Conservation (phyloP, 306 rosid species). For the cucumber (Cucumis sativus) region DNA sequence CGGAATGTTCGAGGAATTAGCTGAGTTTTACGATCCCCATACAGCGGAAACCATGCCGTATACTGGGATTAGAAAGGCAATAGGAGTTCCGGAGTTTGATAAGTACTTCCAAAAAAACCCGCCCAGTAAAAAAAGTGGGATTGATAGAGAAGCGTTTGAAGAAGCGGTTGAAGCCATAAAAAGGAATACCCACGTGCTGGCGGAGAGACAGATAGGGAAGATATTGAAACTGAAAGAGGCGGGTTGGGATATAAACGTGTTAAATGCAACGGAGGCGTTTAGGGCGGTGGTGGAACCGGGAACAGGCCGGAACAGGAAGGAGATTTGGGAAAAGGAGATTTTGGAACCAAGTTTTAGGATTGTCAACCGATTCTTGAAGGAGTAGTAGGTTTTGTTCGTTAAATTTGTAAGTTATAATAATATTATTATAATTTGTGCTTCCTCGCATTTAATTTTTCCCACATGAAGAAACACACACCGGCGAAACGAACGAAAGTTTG, state of each 20-base stretch:
- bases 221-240: not conserved
- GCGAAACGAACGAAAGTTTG: not conserved
- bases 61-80: not conserved
- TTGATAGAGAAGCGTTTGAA: not conserved
- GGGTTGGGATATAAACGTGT: not conserved
- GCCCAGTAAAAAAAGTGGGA: not conserved
- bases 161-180: not conserved
- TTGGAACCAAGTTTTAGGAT: conserved; percentile 72
- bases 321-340: conserved; percentile 53
- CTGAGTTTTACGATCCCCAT: not conserved
- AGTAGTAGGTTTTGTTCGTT: conserved; percentile 24
- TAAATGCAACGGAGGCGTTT: not conserved
- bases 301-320: conserved; percentile 20
- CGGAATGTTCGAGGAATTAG: not conserved
- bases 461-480: not conserved
- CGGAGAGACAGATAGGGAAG: not conserved
- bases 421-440: not conserved
- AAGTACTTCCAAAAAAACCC: not conserved
- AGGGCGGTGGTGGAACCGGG: not conserved
- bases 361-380: conserved; percentile 74
- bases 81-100: not conserved
- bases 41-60: not conserved
- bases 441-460: not conserved
- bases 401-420: not conserved
- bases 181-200: not conserved